Percentiles rank a stretch among this genome's conserved stretches.
These are phyloP conservation scores for Ophiosphaerella korrae DNA, from an alignment of 2,329 filamentous ascomycete species.

Conservation along the genomic window DNA sequence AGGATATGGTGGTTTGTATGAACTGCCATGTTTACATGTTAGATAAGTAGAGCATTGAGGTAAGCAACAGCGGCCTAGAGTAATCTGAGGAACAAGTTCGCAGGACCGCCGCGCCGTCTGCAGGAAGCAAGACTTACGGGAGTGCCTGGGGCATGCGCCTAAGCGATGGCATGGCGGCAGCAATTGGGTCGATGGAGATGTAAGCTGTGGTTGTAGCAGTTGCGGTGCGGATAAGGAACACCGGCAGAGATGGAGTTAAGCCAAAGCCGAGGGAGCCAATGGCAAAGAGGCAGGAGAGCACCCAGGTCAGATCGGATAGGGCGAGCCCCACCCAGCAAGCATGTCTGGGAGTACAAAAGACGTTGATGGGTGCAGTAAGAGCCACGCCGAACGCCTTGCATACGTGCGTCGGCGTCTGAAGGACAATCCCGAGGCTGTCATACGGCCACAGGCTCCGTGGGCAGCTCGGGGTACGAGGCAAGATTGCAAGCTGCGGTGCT, in stretches of 20 bases:
- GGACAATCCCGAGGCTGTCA: conserved; percentile 7
- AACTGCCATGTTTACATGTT: conserved; percentile 20
- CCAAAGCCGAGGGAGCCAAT: background rate
- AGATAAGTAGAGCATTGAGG: conserved; percentile 32
- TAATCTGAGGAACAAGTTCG: conserved; percentile 19
- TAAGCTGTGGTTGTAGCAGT: background rate
- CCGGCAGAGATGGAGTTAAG: background rate
- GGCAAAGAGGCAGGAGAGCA: too few relatives aligned
- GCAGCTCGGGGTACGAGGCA: conserved; percentile 2
- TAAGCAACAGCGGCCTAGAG: conserved; percentile 25
- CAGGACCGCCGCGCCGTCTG: conserved; percentile 20
- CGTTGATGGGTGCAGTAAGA: conserved; percentile 13
- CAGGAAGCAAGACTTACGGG: conserved; percentile 30
- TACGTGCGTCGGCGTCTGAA: conserved; percentile 14
- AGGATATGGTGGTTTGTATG: conserved; percentile 8
- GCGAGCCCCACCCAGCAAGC: background rate
- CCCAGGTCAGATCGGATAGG: background rate
- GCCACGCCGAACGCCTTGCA: conserved; percentile 15
- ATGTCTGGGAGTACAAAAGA: conserved; percentile 4
- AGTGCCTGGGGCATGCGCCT: conserved; percentile 22
- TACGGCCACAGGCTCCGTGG: conserved; percentile 11
- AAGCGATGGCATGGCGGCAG: conserved; percentile 10
- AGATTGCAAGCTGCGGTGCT: conserved; percentile 1
- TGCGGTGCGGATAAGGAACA: background rate
- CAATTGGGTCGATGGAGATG: background rate